phyloP scores from a whole-genome alignment of 78 protist genomes.

The Isochrysis galbana region DNA sequence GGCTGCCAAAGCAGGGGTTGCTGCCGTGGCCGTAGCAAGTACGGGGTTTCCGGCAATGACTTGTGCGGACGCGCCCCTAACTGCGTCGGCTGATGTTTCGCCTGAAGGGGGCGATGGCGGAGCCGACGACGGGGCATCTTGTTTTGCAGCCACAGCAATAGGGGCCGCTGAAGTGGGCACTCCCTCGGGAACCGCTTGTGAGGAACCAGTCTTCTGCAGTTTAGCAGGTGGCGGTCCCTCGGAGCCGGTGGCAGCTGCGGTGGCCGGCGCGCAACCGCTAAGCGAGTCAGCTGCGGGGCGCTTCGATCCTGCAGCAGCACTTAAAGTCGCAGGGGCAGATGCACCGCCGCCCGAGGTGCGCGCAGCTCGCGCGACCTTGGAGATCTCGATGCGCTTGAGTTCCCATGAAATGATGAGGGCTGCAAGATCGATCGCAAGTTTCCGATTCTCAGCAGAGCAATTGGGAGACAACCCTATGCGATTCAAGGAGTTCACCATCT shows the following conservation, averaged over 20 bases:
- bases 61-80: neutral
- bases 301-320: neutral
- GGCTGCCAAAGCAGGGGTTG: neutral
- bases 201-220: neutral
- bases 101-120: neutral
- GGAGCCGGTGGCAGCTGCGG: neutral
- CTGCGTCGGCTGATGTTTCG: neutral
- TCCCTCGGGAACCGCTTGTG: neutral
- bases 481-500: conserved; percentile 77
- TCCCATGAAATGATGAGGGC: conserved; percentile 82
- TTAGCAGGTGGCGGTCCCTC: neutral
- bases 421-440: conserved; percentile 78
- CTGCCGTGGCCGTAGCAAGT: neutral
- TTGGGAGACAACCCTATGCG: conserved; percentile 67
- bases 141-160: neutral
- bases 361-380: neutral
- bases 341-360: neutral
- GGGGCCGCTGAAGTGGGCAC: neutral
- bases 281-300: too few species aligned
- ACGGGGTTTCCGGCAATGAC: neutral
- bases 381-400: neutral
- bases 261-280: too few species aligned
- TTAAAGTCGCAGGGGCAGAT: neutral
- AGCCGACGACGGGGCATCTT: neutral
- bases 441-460: conserved; percentile 74